Evolutionary conservation across 441 rosid species (phyloP), one percentile per base, ranked within the genome.

Genomic region (Viola pubescens): DNA sequence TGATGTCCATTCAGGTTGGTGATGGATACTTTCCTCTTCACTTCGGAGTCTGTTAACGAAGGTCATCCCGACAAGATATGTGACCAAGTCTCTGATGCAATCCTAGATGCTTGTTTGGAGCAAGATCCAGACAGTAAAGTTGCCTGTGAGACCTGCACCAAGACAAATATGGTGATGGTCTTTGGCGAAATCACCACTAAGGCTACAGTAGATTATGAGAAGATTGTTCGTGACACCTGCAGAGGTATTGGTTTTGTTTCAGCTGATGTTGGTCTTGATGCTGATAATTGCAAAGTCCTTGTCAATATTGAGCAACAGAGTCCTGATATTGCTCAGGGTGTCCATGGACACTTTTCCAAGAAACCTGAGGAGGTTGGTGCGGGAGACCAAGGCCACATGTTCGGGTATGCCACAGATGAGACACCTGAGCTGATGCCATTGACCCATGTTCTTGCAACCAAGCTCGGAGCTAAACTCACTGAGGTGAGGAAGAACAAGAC

Each of bases 41-140:
- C 88, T 38, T 81, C 85, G 0, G 88, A 85, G 65, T 85, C 86
- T 12, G 88, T 85, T 46, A 85, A 82, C 64, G 85, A 82, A 56
- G 88, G 86, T 34, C 88, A 81, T 68, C 88, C 86, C 8, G 86
- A 85, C 79, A 85, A 82, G 77, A 75, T 85, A 45, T 82, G 88
- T n/a, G 86, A 81, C 68, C 91, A 85, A 72, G 68, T 85, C 72
- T 85, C 88, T 34, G 91, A 79, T 64, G 88, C 85, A 0, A 78
- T 85, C 69, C 78, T 81, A 6, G 86, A 85, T 55, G 88, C 88
- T 54, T 85, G 91, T 13, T 70, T 82, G 10, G 86, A 77, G 56
- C 83, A 82, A 66, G 91, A 82, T 68, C 85, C 77, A 0, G 85
- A 85, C 9, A 82, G 91, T 71, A 85, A 82, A 64, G 91, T 85